These are phyloP conservation scores for Sclerotinia trifoliorum DNA, from an alignment of 2,329 filamentous ascomycete genomes.

Conservation along the genomic window DNA sequence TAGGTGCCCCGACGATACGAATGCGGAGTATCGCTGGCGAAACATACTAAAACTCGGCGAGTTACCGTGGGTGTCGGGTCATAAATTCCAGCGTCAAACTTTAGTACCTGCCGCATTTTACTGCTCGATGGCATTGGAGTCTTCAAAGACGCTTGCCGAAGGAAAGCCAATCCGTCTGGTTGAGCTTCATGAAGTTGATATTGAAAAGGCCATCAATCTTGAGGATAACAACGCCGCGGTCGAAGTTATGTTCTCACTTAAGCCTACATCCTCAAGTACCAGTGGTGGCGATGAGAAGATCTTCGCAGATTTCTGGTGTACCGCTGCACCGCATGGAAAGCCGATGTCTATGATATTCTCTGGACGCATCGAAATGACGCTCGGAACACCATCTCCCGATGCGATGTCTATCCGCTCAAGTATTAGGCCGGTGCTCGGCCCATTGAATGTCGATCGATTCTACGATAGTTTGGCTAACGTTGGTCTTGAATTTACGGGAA, in stretches of 20 bases:
- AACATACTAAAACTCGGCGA: constrained; percentile 35
- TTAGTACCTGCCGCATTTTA: constrained; percentile 39
- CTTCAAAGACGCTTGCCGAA: constrained; percentile 23
- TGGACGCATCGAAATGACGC: constrained; percentile 15
- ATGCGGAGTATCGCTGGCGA: constrained; percentile 36
- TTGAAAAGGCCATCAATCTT: constrained; percentile 27
- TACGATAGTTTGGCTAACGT: constrained; percentile 26
- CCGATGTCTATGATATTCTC: constrained; percentile 15
- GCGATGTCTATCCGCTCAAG: not conserved
- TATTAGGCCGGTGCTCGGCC: constrained; percentile 5
- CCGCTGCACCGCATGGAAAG: constrained; percentile 6
- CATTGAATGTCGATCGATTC: constrained; percentile 27
- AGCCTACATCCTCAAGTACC: not conserved
- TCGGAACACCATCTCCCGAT: constrained; percentile 16
- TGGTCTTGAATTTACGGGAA: constrained; percentile 28
- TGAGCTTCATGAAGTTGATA: constrained; percentile 28
- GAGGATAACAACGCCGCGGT: constrained; percentile 25
- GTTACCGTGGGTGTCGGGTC: constrained; percentile 38
- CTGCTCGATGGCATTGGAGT: constrained; percentile 39
- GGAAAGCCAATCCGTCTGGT: constrained; percentile 33
- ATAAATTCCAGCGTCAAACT: constrained; percentile 31
- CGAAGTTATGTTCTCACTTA: constrained; percentile 27
- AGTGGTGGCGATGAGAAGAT: not conserved
- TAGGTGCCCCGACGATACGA: constrained; percentile 26
- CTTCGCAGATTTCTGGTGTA: constrained; percentile 18